Base-by-base conservation (phyloP, 129 eudicot genomes). In the Erigeron canadensis region DNA sequence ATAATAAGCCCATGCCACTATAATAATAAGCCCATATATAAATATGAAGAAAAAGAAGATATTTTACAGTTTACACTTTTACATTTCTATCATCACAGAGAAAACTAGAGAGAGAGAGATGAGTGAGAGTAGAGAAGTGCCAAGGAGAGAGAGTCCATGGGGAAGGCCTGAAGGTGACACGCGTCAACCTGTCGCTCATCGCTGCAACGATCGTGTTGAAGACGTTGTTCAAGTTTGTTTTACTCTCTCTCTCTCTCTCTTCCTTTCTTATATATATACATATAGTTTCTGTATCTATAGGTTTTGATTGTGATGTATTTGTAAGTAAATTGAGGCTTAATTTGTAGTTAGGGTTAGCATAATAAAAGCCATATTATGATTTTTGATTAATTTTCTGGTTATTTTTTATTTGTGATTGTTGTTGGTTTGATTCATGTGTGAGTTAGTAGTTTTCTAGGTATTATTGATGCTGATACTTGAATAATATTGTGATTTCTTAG, bases 121-220 rank as follows among this genome's bases (percentile, higher is more conserved):
- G 61, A 75, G 86, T 86, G 93, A 91, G 97, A 86, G 74, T 60
- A 77, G 96, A 66, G 82, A 86, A 50, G 99, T 95, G 42, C 90
- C 90, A 50, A 80, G 97, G 77, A 90, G 99, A 77, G 94, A 87
- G 86, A 87, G 96, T 62, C 99, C 99, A 64, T 95, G 99, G 99
- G 99, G 97, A 7, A 21, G 83, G 66, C 80, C 97, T 7, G 94
- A 84, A 41, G 97, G 94, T 16, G 84, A 80, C 54, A 77, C 83
- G 65, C 80, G 83, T 42, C 79, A 95, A 72, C 97, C 97, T 5
- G 85, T 76, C 48, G 84, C 99, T 64, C 99, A 95, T 82, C 63
- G 99, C 72, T 95, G 97, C 89, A 87, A 94, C 58, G 97, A 90
- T 77, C 99, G 99, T 6, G 88, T 73, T 74, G 99, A 94, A 83